These are phyloP conservation scores for Fusarium sp. DNA, from an alignment of 2,329 filamentous ascomycete species.

Conservation along the genomic window DNA sequence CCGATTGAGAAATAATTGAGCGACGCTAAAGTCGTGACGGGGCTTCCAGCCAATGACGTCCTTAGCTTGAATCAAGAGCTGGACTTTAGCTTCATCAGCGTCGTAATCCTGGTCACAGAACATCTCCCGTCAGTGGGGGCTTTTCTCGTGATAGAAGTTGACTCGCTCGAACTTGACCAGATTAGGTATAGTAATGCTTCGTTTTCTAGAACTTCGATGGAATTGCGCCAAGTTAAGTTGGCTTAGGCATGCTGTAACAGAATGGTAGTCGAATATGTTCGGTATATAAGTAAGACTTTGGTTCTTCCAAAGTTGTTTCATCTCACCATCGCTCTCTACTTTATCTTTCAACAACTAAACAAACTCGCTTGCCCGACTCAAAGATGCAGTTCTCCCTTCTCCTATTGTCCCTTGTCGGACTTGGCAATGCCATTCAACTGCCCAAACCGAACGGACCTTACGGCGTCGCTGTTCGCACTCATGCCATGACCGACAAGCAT, in stretches of 20 bases:
- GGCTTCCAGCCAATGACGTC: constrained; percentile 29
- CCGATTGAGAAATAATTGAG: constrained; percentile 33
- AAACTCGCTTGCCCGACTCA: accelerated
- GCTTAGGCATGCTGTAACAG: not conserved
- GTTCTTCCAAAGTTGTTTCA: not conserved
- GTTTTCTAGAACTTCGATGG: not conserved
- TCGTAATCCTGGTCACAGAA: not conserved
- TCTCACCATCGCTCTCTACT: not conserved
- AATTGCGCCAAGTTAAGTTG: not conserved
- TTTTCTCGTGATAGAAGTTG: not conserved
- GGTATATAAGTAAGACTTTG: constrained; percentile 1
- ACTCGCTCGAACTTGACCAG: constrained; percentile 30
- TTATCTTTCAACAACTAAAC: not conserved
- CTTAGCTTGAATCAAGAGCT: not conserved
- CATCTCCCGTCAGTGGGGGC: not conserved
- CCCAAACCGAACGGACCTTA: constrained; percentile 48
- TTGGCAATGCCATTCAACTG: constrained; percentile 42
- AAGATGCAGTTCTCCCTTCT: constrained; percentile 36
- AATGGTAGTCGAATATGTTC: not conserved
- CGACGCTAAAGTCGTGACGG: constrained; percentile 33
- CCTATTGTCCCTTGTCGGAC: constrained; percentile 23
- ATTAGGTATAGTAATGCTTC: not conserved
- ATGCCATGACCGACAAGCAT: constrained; percentile 45
- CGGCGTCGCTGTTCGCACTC: constrained; percentile 42
- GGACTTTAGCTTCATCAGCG: not conserved